Percentiles rank a stretch among this genome's conserved stretches.
These are phyloP conservation scores for Taxawa tesnikishii DNA, from an alignment of 2,329 filamentous ascomycete species.

Conservation along the genomic window DNA sequence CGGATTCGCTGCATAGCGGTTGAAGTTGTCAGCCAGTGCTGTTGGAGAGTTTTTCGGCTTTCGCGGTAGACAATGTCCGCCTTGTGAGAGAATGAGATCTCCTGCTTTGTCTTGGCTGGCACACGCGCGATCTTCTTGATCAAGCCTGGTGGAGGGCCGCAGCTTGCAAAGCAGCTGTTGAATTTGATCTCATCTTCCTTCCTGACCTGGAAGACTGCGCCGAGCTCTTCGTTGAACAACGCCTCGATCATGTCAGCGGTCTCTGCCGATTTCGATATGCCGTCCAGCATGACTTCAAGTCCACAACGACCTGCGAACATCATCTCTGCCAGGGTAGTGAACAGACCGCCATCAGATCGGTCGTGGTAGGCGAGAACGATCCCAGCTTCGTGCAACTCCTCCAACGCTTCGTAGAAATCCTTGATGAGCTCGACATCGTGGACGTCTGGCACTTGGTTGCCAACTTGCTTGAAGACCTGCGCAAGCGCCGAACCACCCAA, in stretches of 20 bases:
- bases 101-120: conserved; percentile 56
- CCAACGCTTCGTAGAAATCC: conserved; percentile 84
- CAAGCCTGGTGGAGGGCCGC: conserved; percentile 67
- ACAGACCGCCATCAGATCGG: conserved; percentile 79
- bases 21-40: conserved; percentile 80
- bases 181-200: conserved; percentile 76
- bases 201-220: conserved; percentile 89
- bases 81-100: conserved; percentile 62
- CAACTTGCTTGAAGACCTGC: conserved; percentile 77
- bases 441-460: conserved; percentile 75
- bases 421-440: conserved; percentile 68
- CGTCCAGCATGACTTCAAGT: conserved; percentile 72
- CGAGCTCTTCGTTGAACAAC: conserved; percentile 92
- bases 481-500: conserved; percentile 86
- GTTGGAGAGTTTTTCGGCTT: conserved; percentile 62
- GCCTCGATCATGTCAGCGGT: conserved; percentile 52
- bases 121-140: conserved; percentile 77
- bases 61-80: conserved; percentile 57
- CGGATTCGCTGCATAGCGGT: conserved; percentile 82
- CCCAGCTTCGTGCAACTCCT: conserved; percentile 51
- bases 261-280: conserved; percentile 50
- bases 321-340: conserved; percentile 91
- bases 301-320: conserved; percentile 94
- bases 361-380: conserved; percentile 91
- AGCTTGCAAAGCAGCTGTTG: conserved; percentile 81